Percentiles rank a stretch among this genome's conserved stretches.
Evolutionary conservation across 2,329 filamentous ascomycete species (phyloP).

Genomic region (Monosporascus sp.): DNA sequence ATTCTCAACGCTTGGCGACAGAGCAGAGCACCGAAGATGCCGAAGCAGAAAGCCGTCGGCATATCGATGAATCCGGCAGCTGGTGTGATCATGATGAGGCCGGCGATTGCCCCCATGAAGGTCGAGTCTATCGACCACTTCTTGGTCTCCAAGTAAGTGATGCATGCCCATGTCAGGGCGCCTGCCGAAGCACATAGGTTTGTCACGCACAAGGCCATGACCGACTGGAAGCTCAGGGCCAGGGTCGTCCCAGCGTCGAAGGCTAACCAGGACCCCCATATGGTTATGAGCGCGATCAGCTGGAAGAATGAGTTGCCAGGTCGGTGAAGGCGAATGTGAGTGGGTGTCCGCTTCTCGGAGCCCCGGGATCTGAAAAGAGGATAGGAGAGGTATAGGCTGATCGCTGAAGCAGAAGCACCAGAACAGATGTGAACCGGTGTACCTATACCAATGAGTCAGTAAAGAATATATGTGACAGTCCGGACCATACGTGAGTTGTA

Average conservation of each 20-base stretch:
- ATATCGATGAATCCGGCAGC: conserved; percentile 41
- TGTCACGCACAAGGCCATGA: conserved; percentile 44
- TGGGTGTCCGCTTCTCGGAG: conserved; percentile 38
- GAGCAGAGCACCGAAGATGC: conserved; percentile 38
- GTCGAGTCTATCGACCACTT: conserved; percentile 43
- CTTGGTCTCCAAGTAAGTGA: conserved; percentile 34
- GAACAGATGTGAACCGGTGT: conserved; percentile 38
- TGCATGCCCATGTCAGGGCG: conserved; percentile 39
- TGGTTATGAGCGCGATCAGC: conserved; percentile 41
- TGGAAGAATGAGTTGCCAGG: conserved; percentile 44
- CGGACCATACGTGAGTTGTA: too few relatives aligned
- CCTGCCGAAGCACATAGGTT: conserved; percentile 43
- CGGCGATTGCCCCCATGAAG: conserved; percentile 48
- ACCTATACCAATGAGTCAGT: conserved; percentile 15
- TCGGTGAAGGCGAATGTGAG: conserved; percentile 40
- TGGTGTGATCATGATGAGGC: conserved; percentile 47
- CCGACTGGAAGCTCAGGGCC: conserved; percentile 42
- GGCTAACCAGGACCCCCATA: conserved; percentile 47
- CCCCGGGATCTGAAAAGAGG: conserved; percentile 41
- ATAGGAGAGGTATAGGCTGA: conserved; percentile 45
- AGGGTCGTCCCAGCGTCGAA: conserved; percentile 46
- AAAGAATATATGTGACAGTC: too few relatives aligned
- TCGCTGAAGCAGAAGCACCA: conserved; percentile 34
- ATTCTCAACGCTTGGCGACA: conserved; percentile 47
- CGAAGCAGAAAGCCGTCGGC: conserved; percentile 42